A percentile compares a stretch with the other conserved stretches of the same genome.
Evolutionary conservation across 2,329 filamentous ascomycete genomes (phyloP).

Genomic region (Fusarium sp.): DNA sequence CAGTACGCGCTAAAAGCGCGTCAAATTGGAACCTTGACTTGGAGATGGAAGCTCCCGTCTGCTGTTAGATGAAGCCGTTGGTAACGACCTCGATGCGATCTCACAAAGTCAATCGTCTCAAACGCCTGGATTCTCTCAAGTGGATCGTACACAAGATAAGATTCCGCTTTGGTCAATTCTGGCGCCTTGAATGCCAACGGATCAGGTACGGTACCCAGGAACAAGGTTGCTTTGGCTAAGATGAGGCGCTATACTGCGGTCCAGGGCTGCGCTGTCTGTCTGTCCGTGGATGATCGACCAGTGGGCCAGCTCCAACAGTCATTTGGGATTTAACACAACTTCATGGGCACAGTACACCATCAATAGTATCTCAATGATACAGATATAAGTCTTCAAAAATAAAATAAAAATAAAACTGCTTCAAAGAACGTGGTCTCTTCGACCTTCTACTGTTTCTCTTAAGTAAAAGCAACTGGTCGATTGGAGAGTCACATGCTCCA

Average conservation of each 20-base stretch:
- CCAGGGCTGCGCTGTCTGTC: slow-evolving; percentile 11
- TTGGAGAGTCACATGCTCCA: slow-evolving; percentile 36
- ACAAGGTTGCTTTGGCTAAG: slow-evolving; percentile 42
- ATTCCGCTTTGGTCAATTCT: slow-evolving; percentile 14
- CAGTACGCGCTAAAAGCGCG: slow-evolving; percentile 43
- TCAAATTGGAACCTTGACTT: slow-evolving; percentile 24
- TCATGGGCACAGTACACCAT: background rate
- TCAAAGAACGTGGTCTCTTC: background rate
- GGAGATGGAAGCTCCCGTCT: slow-evolving; percentile 1
- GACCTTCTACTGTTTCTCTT: slow-evolving; percentile 11
- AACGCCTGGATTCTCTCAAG: background rate
- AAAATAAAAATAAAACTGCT: background rate
- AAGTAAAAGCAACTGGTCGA: slow-evolving; percentile 25
- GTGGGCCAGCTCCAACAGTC: slow-evolving; percentile 13
- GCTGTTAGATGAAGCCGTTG: slow-evolving; percentile 14
- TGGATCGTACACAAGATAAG: background rate
- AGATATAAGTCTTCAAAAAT: background rate
- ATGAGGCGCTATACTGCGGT: slow-evolving; percentile 45
- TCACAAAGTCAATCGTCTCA: background rate
- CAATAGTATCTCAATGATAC: background rate
- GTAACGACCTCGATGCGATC: slow-evolving; percentile 1
- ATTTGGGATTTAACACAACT: slow-evolving; percentile 2
- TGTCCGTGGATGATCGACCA: slow-evolving; percentile 18
- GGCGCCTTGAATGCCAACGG: slow-evolving; percentile 26
- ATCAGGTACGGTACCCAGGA: slow-evolving; percentile 42